phyloP scores from a whole-genome alignment of 2,329 filamentous ascomycete species.

The Sporothrix mexicana region DNA sequence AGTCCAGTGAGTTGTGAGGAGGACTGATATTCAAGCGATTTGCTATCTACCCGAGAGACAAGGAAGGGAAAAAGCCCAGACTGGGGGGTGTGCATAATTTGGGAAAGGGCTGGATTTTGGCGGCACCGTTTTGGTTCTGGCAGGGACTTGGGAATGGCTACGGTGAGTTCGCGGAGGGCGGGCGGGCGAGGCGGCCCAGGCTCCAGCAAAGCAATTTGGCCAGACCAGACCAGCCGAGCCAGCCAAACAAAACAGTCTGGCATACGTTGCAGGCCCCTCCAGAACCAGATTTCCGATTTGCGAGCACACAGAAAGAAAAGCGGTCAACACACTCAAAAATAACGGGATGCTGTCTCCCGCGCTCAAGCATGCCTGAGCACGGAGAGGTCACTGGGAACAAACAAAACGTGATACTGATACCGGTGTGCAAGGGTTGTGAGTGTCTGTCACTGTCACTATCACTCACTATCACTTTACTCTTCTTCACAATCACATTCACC shows the following conservation, averaged over 20 bases:
- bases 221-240: no score
- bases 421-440: constrained; percentile 7
- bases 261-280: background rate
- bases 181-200: no score
- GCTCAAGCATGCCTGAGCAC: background rate
- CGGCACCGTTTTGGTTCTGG: background rate
- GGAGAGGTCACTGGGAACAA: background rate
- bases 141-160: background rate
- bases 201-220: no score
- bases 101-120: background rate
- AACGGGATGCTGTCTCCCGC: background rate
- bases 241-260: no score
- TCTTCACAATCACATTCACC: no score
- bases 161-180: background rate
- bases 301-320: background rate
- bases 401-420: background rate
- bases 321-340: background rate
- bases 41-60: constrained; percentile 5
- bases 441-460: background rate
- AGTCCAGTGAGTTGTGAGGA: background rate
- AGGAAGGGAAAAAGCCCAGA: background rate
- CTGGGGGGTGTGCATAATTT: constrained; percentile 17
- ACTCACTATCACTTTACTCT: no score
- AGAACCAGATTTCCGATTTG: background rate
- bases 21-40: background rate